These are phyloP conservation scores for Tripterygium wilfordii DNA, from an alignment of 177 flowering plant species.

Conservation along the genomic window DNA sequence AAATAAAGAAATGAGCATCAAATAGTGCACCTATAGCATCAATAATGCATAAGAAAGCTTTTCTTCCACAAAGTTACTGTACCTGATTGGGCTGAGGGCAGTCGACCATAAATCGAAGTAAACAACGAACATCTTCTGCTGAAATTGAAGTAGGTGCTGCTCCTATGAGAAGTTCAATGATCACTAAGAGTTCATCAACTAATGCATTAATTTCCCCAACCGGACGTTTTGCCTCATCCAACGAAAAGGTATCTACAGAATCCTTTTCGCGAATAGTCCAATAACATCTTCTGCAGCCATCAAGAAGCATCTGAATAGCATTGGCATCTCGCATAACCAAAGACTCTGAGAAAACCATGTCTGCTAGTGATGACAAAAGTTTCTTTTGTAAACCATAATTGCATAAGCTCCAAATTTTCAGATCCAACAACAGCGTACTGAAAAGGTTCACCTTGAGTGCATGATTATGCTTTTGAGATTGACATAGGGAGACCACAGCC, in stretches of 20 bases:
- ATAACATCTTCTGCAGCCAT: conserved; percentile 97
- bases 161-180: conserved; percentile 80
- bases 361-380: conserved; percentile 93
- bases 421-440: conserved; percentile 74
- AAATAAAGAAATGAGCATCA: too few relatives aligned
- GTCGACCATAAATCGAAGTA: conserved; percentile 88
- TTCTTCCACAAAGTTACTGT: background rate
- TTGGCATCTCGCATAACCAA: conserved; percentile 92
- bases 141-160: conserved; percentile 83
- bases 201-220: conserved; percentile 96
- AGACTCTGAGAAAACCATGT: conserved; percentile 97
- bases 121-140: conserved; percentile 67
- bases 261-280: conserved; percentile 83
- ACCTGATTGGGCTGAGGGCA: conserved; percentile 99
- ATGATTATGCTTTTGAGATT: conserved; percentile 75
- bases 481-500: conserved; percentile 86
- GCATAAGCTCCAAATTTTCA: conserved; percentile 94
- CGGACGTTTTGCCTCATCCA: conserved; percentile 53
- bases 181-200: conserved; percentile 92
- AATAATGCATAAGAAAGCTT: too few relatives aligned
- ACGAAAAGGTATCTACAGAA: conserved; percentile 70
- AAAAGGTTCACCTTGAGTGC: conserved; percentile 89
- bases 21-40: too few relatives aligned
- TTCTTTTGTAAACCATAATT: conserved; percentile 96
- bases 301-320: conserved; percentile 97